Conservation (phyloP, 148 eudicot species). For the Camellia japonica region DNA sequence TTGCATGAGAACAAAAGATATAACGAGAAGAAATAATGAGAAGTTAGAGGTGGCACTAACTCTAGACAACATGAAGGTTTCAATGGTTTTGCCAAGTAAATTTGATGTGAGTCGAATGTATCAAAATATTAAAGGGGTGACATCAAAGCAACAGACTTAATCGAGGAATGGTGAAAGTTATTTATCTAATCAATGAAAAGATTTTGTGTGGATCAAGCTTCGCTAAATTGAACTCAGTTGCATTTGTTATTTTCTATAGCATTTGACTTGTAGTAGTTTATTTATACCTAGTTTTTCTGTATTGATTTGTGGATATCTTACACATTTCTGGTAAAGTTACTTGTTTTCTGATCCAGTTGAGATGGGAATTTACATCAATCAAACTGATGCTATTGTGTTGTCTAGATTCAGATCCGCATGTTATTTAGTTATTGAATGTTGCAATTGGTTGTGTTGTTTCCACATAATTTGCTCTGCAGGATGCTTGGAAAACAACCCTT, state of each 20-base stretch:
- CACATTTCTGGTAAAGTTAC: background rate
- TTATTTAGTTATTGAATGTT: background rate
- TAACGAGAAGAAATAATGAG: background rate
- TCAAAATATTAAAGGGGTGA: background rate
- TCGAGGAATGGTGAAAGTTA: background rate
- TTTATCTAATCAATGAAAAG: background rate
- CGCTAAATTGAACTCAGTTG: background rate
- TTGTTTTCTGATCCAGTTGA: no score
- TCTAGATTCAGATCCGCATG: background rate
- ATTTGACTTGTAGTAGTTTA: background rate
- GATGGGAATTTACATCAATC: background rate
- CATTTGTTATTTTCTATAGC: background rate
- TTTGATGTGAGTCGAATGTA: background rate
- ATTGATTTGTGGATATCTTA: background rate
- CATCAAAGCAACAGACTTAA: background rate
- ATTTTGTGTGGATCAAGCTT: background rate
- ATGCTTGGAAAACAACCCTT: slow-evolving; percentile 88
- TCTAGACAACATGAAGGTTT: background rate
- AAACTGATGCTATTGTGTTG: background rate
- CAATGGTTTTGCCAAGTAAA: background rate
- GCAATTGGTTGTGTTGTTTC: background rate
- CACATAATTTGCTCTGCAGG: slow-evolving; percentile 36
- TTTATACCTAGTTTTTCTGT: background rate
- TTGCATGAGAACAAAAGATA: background rate
- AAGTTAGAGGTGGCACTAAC: background rate